These are phyloP conservation scores for Hyaloscypha variabilis DNA, from an alignment of 495 filamentous ascomycete genomes.

Conservation along the genomic window DNA sequence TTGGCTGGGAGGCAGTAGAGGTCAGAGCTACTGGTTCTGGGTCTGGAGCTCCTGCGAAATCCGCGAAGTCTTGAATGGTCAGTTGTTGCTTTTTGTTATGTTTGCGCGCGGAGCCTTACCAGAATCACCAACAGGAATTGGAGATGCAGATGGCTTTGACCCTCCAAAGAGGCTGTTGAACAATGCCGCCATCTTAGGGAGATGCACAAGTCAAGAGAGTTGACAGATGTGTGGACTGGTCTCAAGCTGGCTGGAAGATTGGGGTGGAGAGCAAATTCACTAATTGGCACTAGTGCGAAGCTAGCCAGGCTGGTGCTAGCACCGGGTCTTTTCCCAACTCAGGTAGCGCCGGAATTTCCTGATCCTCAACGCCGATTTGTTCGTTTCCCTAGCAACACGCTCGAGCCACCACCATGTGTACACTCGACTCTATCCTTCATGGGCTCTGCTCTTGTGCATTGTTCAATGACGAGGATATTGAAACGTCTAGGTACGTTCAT, in stretches of 20 bases:
- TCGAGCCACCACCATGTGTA: neutral
- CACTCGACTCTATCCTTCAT: neutral
- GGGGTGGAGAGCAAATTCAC: neutral
- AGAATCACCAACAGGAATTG: slow-evolving; percentile 55
- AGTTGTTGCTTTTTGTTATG: slow-evolving; percentile 14
- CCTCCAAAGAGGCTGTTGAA: slow-evolving; percentile 71
- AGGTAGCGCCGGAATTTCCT: too few species aligned
- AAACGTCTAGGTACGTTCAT: neutral
- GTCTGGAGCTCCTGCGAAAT: slow-evolving; percentile 71
- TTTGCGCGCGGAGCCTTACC: slow-evolving; percentile 47
- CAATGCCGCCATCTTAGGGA: slow-evolving; percentile 63
- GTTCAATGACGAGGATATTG: neutral
- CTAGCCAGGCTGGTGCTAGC: neutral
- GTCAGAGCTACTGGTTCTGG: slow-evolving; percentile 55
- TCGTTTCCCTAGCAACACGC: neutral
- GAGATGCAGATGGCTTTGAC: slow-evolving; percentile 53
- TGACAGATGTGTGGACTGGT: neutral
- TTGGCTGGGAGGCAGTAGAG: slow-evolving; percentile 32
- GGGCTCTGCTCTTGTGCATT: neutral
- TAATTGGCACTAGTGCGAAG: neutral
- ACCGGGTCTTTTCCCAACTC: neutral
- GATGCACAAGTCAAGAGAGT: slow-evolving; percentile 10
- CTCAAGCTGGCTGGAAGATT: neutral
- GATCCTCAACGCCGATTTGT: neutral
- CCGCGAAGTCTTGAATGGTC: slow-evolving; percentile 67